Percentiles rank a stretch among this genome's conserved stretches.
Evolutionary conservation across 371 early-diverging fungal species (phyloP).

Genomic region (Basidiobolus meristosporus): DNA sequence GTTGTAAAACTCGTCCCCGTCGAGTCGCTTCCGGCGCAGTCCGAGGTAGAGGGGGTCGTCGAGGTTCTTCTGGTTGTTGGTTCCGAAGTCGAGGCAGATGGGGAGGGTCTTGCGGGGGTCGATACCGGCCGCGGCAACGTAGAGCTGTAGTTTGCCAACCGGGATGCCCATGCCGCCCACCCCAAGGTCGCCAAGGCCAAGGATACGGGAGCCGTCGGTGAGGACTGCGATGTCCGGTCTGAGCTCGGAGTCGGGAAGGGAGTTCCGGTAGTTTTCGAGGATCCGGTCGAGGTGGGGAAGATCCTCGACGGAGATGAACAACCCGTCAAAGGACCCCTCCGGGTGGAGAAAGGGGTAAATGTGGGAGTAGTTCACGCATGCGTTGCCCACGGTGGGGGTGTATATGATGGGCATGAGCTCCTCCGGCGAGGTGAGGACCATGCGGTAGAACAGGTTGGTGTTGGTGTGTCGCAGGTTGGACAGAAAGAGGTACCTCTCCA

Average conservation of each 20-base stretch:
- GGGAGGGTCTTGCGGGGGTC: conserved; percentile 73
- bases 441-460: conserved; percentile 53
- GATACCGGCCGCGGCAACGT: conserved; percentile 78
- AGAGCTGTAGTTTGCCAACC: conserved; percentile 78
- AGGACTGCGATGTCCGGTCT: conserved; percentile 64
- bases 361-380: conserved; percentile 72
- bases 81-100: conserved; percentile 76
- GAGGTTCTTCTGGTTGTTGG: conserved; percentile 53
- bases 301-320: conserved; percentile 62
- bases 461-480: conserved; percentile 60
- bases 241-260: conserved; percentile 6
- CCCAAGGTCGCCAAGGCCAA: conserved; percentile 84
- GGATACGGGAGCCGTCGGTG: conserved; percentile 81
- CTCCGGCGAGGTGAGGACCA: conserved; percentile 25
- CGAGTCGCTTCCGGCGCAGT: conserved; percentile 45
- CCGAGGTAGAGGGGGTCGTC: conserved; percentile 80
- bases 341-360: conserved; percentile 66
- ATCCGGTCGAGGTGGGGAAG: conserved; percentile 42
- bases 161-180: conserved; percentile 85
- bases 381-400: conserved; percentile 83
- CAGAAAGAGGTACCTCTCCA: conserved; percentile 70
- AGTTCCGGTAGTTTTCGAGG: conserved; percentile 36
- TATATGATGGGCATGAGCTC: conserved; percentile 38
- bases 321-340: conserved; percentile 61
- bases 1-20: conserved; percentile 48